Percentiles rank a stretch among this genome's conserved stretches.
phyloP scores from a whole-genome alignment of 2,329 filamentous ascomycete genomes.

The Paracamarosporium sp. region DNA sequence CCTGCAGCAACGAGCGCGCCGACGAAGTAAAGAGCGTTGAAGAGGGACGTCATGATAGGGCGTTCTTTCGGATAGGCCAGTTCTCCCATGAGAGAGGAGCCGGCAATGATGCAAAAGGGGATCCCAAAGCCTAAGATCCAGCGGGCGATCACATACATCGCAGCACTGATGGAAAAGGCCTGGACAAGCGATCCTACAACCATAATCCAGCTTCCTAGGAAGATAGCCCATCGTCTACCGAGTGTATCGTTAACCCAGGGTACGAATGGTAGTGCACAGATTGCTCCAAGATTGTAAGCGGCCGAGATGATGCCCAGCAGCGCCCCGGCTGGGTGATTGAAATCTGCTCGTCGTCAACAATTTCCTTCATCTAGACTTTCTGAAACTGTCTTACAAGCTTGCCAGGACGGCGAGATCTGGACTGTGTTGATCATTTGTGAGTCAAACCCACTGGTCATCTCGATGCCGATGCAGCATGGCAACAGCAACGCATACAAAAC shows the following conservation, averaged over 20 bases:
- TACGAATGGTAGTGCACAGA: constrained; percentile 44
- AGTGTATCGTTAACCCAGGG: constrained; percentile 50
- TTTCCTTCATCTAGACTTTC: not conserved
- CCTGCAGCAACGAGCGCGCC: constrained; percentile 63
- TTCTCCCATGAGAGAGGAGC: constrained; percentile 69
- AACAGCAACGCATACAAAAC: constrained; percentile 43
- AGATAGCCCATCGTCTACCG: constrained; percentile 50
- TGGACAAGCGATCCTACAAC: constrained; percentile 47
- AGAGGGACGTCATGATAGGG: constrained; percentile 68
- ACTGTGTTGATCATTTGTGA: constrained; percentile 43
- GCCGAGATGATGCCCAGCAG: constrained; percentile 52
- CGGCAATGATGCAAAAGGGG: constrained; percentile 67
- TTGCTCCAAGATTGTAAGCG: constrained; percentile 51
- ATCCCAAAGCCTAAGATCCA: constrained; percentile 72
- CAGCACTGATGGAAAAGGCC: constrained; percentile 29
- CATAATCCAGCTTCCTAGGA: constrained; percentile 53
- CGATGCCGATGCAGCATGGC: constrained; percentile 41
- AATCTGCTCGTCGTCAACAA: constrained; percentile 21
- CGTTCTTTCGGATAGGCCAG: constrained; percentile 72
- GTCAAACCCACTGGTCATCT: constrained; percentile 43
- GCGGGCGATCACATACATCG: constrained; percentile 64
- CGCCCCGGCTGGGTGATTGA: constrained; percentile 42
- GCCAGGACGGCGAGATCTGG: constrained; percentile 36
- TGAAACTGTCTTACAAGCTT: constrained; percentile 23
- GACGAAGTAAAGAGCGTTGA: constrained; percentile 72